Conservation (phyloP, 2,329 filamentous ascomycete species). For the Aureobasidium lini region DNA sequence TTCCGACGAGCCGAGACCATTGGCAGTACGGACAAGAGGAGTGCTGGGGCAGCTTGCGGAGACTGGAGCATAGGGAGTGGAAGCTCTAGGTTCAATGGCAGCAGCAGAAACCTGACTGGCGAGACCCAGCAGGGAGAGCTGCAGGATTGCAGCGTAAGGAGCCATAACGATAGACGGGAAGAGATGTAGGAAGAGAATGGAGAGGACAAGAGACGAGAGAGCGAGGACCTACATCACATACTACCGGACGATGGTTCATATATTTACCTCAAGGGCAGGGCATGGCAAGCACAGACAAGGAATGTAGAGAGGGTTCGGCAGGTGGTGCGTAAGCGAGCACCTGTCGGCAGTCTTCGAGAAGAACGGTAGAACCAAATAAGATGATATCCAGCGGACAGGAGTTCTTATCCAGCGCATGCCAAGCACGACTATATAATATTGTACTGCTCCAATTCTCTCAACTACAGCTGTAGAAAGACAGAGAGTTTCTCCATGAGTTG, state of each 20-base stretch:
- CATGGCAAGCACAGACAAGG: constrained; percentile 2
- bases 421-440: too few species aligned
- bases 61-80: constrained; percentile 29
- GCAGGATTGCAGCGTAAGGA: background rate
- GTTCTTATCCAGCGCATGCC: too few species aligned
- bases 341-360: background rate
- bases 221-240: background rate
- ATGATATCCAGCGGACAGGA: too few species aligned
- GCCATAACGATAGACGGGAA: background rate
- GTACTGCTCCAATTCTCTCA: too few species aligned
- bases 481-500: too few species aligned
- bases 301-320: background rate
- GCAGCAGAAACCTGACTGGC: constrained; percentile 4
- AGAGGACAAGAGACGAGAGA: background rate
- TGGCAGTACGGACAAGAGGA: constrained; percentile 32
- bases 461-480: too few species aligned
- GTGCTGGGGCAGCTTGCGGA: constrained; percentile 32
- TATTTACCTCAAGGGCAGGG: background rate
- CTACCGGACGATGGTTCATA: background rate
- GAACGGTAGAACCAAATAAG: background rate
- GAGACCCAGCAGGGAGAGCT: background rate
- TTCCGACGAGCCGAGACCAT: constrained; percentile 31
- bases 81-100: constrained; percentile 8
- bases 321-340: background rate
- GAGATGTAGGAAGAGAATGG: background rate